A percentile compares a stretch with the other conserved stretches of the same genome.
Evolutionary conservation across 768 basidiomycete genomes (phyloP).

Genomic region (Kwoniella dendrophila): DNA sequence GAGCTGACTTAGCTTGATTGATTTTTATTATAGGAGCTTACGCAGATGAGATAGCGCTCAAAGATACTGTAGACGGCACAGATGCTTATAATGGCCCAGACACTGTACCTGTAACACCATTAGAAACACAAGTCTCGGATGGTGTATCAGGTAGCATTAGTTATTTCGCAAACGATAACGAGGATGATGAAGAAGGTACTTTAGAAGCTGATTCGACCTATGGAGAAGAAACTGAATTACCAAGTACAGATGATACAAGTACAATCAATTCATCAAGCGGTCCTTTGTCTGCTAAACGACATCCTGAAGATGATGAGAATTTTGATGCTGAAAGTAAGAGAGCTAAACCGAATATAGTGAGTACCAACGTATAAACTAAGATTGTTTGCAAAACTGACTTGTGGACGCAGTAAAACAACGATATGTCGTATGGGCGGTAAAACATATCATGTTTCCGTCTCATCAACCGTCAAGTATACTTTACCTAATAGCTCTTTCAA

Average conservation of each 20-base stretch:
- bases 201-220: slow-evolving; percentile 24
- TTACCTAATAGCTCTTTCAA: background rate
- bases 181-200: slow-evolving; percentile 14
- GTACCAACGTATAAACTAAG: background rate
- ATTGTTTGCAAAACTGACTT: background rate
- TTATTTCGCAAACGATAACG: background rate
- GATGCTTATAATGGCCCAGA: background rate
- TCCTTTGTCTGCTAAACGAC: slow-evolving; percentile 6
- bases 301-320: slow-evolving; percentile 11
- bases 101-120: slow-evolving; percentile 17
- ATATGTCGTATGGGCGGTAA: no score
- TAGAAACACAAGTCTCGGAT: slow-evolving; percentile 1
- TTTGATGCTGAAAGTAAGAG: slow-evolving; percentile 17
- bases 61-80: background rate
- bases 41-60: background rate
- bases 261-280: background rate
- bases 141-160: background rate
- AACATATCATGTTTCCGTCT: no score
- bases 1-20: background rate
- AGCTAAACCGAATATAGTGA: slow-evolving; percentile 5
- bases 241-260: slow-evolving; percentile 4
- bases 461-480: background rate
- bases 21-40: background rate
- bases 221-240: background rate
- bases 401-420: no score